A percentile compares a stretch with the other conserved stretches of the same genome.
Conservation (phyloP, 371 early-diverging fungal genomes). For the Paramicrosporidium saccamoebae region DNA sequence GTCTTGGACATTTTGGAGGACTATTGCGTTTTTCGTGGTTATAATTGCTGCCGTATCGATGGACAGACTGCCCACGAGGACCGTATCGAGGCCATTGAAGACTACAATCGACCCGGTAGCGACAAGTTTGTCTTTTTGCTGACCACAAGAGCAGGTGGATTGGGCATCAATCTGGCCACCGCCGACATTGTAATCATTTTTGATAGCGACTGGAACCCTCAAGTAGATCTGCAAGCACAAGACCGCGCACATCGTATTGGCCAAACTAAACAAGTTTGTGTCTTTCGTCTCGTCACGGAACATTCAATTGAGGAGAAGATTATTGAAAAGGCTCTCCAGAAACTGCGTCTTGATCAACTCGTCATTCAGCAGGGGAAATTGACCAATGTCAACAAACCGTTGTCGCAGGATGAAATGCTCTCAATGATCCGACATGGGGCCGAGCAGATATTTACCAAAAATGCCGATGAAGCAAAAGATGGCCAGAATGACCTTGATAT, state of each 20-base stretch:
- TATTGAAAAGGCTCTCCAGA: slow-evolving; percentile 75
- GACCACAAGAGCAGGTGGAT: slow-evolving; percentile 91
- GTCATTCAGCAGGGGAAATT: slow-evolving; percentile 86
- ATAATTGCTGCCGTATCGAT: slow-evolving; percentile 91
- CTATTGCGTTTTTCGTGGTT: slow-evolving; percentile 65
- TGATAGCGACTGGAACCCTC: slow-evolving; percentile 97
- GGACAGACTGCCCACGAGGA: slow-evolving; percentile 84
- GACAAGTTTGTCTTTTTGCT: slow-evolving; percentile 83
- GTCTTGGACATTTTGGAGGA: slow-evolving; percentile 96
- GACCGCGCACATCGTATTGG: slow-evolving; percentile 99
- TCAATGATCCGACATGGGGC: slow-evolving; percentile 92
- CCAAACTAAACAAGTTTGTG: slow-evolving; percentile 89
- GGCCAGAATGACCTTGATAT: slow-evolving; percentile 28
- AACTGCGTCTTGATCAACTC: slow-evolving; percentile 83
- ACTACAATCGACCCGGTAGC: slow-evolving; percentile 63
- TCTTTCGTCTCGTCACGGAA: slow-evolving; percentile 90
- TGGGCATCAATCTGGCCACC: slow-evolving; percentile 91
- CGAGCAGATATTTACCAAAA: slow-evolving; percentile 33
- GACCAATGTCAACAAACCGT: slow-evolving; percentile 12
- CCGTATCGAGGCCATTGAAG: slow-evolving; percentile 67
- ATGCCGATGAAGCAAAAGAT: slow-evolving; percentile 6
- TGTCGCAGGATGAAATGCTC: slow-evolving; percentile 36
- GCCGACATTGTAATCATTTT: slow-evolving; percentile 93
- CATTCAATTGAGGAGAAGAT: slow-evolving; percentile 93
- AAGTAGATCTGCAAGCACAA: slow-evolving; percentile 76